Evolutionary conservation across 2,329 filamentous ascomycete genomes (phyloP).

Genomic region (Grosmannia serpens): DNA sequence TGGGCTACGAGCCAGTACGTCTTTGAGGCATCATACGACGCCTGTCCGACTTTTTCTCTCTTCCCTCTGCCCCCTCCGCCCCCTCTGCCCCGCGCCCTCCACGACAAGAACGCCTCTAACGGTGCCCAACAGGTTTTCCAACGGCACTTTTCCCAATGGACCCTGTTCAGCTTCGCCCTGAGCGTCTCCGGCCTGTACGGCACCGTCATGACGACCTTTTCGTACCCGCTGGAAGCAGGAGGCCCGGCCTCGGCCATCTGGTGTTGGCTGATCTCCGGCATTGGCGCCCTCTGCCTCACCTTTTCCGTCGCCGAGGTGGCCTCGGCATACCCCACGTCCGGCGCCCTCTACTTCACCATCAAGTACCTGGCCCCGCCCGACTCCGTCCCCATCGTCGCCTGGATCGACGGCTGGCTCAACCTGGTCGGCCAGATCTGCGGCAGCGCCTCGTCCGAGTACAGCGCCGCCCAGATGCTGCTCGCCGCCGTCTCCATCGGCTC

Average conservation of each 20-base stretch:
- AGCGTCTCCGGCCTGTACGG: slow-evolving; percentile 44
- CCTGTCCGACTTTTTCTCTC: too few species aligned
- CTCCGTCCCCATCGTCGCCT: slow-evolving; percentile 37
- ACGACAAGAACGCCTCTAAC: neutral
- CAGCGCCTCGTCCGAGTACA: slow-evolving; percentile 45
- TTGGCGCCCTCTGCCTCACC: slow-evolving; percentile 44
- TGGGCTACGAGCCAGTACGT: slow-evolving; percentile 26
- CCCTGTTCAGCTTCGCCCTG: slow-evolving; percentile 47
- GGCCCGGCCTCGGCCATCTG: slow-evolving; percentile 42
- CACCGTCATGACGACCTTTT: slow-evolving; percentile 43
- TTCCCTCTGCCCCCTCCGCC: too few species aligned
- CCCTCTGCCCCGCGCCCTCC: neutral
- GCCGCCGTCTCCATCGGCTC: slow-evolving; percentile 40
- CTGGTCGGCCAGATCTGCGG: slow-evolving; percentile 41
- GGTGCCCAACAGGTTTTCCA: slow-evolving; percentile 36
- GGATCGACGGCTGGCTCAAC: slow-evolving; percentile 38
- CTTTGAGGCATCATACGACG: neutral
- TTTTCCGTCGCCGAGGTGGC: slow-evolving; percentile 44
- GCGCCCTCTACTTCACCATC: slow-evolving; percentile 39
- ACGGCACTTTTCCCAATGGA: slow-evolving; percentile 47
- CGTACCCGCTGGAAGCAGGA: slow-evolving; percentile 39
- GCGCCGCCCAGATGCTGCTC: slow-evolving; percentile 42
- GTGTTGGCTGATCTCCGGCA: slow-evolving; percentile 46
- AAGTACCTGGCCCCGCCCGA: slow-evolving; percentile 37
- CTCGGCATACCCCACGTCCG: slow-evolving; percentile 44